Conservation (phyloP, 2,329 filamentous ascomycete genomes). For the Trichoderma simmonsii region DNA sequence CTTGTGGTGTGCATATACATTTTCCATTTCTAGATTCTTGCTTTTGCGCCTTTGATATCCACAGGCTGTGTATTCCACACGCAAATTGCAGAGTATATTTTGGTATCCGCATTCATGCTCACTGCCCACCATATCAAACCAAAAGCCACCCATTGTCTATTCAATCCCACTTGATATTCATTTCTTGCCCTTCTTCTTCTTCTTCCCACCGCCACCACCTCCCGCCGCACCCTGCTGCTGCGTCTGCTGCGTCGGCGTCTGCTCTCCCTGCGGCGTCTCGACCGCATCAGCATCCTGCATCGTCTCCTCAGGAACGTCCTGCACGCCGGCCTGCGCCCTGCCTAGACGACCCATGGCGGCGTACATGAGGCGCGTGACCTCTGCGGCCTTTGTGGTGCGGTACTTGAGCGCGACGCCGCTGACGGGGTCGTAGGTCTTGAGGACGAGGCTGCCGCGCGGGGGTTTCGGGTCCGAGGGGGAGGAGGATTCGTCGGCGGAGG, state of each 20-base stretch:
- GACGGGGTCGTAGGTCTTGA: conserved; percentile 86
- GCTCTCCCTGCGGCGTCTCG: conserved; percentile 24
- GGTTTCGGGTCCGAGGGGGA: conserved; percentile 36
- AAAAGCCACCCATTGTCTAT: not conserved
- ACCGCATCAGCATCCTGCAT: conserved; percentile 39
- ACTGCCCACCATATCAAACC: not conserved
- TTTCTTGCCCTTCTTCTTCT: conserved; percentile 71
- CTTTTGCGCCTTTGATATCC: not conserved
- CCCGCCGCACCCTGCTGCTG: conserved; percentile 20
- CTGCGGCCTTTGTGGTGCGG: conserved; percentile 82
- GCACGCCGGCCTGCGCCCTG: conserved; percentile 61
- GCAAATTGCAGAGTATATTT: not conserved
- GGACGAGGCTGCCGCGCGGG: conserved; percentile 66
- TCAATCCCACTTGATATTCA: conserved; percentile 29
- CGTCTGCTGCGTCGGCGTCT: conserved; percentile 29
- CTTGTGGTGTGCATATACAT: not conserved
- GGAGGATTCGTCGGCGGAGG: conserved; percentile 12
- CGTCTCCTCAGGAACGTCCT: conserved; percentile 41
- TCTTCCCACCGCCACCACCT: conserved; percentile 46
- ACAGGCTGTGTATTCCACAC: not conserved
- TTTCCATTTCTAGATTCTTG: not conserved
- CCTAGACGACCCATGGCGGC: conserved; percentile 72
- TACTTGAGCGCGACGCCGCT: conserved; percentile 87
- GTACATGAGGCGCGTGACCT: conserved; percentile 75
- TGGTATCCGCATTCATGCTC: not conserved